A percentile compares a stretch with the other conserved stretches of the same genome.
Conservation (phyloP, 2,329 filamentous ascomycete genomes). For the Aspergillus quadricinctus region DNA sequence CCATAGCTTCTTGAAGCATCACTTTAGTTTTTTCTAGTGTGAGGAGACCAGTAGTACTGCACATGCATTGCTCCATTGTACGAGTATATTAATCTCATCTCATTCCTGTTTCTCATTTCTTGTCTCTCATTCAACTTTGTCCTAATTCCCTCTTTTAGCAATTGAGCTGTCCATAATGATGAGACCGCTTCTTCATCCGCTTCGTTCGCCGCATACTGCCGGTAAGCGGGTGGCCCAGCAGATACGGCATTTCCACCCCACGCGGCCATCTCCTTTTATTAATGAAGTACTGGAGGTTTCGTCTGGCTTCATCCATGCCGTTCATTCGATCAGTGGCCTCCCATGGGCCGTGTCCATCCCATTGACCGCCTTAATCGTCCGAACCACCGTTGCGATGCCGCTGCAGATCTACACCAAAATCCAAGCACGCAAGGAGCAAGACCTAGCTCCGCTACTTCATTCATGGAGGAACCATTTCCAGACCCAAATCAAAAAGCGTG, state of each 20-base stretch:
- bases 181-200: slow-evolving; percentile 11
- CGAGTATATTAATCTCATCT: background rate
- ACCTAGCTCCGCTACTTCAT: slow-evolving; percentile 40
- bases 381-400: slow-evolving; percentile 46
- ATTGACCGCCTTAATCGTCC: slow-evolving; percentile 50
- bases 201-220: slow-evolving; percentile 2
- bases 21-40: background rate
- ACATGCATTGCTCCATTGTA: background rate
- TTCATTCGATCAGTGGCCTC: slow-evolving; percentile 49
- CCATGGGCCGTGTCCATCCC: slow-evolving; percentile 55
- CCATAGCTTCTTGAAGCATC: background rate
- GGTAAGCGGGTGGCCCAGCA: slow-evolving; percentile 16
- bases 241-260: slow-evolving; percentile 49
- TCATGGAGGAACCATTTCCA: slow-evolving; percentile 31
- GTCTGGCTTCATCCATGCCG: slow-evolving; percentile 43
- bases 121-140: background rate
- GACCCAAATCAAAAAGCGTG: background rate
- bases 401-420: slow-evolving; percentile 42
- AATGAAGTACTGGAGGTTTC: slow-evolving; percentile 42
- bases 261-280: slow-evolving; percentile 39
- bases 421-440: slow-evolving; percentile 38
- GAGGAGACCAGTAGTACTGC: background rate
- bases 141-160: background rate
- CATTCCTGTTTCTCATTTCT: background rate
- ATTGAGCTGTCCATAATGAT: slow-evolving; percentile 1